Evolutionary conservation across 108 stramenopile genomes (phyloP), one percentile per base, ranked within the genome.

Genomic region (Phaeodactylum tricornutum): DNA sequence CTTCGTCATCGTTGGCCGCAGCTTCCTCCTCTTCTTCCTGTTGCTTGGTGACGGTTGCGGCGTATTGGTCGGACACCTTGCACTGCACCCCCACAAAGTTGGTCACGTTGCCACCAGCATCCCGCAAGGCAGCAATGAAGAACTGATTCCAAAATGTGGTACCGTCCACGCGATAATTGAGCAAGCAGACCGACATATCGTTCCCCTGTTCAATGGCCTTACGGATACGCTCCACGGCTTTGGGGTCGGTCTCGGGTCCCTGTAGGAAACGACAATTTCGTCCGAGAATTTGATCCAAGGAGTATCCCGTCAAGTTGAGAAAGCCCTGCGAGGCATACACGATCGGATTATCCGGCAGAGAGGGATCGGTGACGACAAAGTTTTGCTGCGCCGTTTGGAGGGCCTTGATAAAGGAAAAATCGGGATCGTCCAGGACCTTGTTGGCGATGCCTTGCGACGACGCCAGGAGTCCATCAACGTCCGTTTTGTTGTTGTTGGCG

Each of bases 351-450:
- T 81, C 80, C 6, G 75, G 74, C 11, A 84, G 48, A 41, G 40
- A 57, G 6, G 81, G 81, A 60, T 91, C 75, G 2, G 81, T 77
- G 27, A 86, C 66, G 21, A 84, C 56, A 65, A 91, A 91, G 62
- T 76, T 83, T 32, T 82, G 78, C 63, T 79, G 77, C 14, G 78
- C 62, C 25, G 66, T 55, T 35, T 76, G 72, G 0, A 89, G 59
- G 9, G 74, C 83, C 51, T 78, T 74, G 43, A 89, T 57, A 29
- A 85, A 89, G 11, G 79, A 76, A 71, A 95, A 98, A 72, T 96
- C 98, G 8, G 94, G 94, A 70, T 90, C 92, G 57, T 96, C 93
- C 47, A 97, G 58, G 41, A 93, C 84, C 67, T 88, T 88, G 62
- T 85, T 92, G 59, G 83, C 90, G 45, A 84, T 79, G 11, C 61